phyloP scores from a whole-genome alignment of 352 stramenopile species.

The Phytophthora pistaciae region DNA sequence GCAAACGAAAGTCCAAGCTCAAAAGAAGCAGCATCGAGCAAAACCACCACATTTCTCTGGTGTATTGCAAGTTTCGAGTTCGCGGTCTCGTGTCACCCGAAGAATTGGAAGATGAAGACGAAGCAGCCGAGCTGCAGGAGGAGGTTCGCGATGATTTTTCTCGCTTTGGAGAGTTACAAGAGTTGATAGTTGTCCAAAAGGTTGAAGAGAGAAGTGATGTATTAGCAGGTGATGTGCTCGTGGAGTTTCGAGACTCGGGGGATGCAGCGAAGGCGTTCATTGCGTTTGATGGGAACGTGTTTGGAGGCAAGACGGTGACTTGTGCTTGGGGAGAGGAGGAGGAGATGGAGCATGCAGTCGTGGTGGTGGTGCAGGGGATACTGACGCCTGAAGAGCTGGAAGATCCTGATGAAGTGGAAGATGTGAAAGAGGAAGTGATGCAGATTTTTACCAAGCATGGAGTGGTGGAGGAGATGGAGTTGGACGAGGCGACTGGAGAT shows the following conservation, averaged over 20 bases:
- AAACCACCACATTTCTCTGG: neutral
- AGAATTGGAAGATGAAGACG: conserved; percentile 64
- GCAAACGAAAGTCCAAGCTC: conserved; percentile 46
- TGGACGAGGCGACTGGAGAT: conserved; percentile 18
- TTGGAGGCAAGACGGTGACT: conserved; percentile 34
- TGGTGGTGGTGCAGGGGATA: conserved; percentile 28
- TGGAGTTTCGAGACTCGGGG: conserved; percentile 20
- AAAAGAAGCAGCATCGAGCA: conserved; percentile 36
- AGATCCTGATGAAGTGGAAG: conserved; percentile 51
- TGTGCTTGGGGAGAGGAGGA: conserved; percentile 16
- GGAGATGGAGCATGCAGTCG: neutral
- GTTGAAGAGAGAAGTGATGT: neutral
- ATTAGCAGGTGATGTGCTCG: conserved; percentile 28
- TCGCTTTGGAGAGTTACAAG: conserved; percentile 28
- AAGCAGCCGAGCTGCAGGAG: conserved; percentile 49
- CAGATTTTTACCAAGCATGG: conserved; percentile 32
- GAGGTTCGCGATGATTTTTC: conserved; percentile 51
- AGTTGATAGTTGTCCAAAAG: conserved; percentile 31
- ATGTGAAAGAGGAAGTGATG: conserved; percentile 43
- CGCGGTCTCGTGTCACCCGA: conserved; percentile 46
- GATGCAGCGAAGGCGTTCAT: conserved; percentile 23
- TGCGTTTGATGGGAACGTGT: conserved; percentile 40
- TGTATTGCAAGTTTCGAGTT: conserved; percentile 32
- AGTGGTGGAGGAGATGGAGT: conserved; percentile 17
- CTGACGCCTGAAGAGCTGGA: conserved; percentile 41